Base-by-base conservation (phyloP, 2,329 filamentous ascomycete species). In the Colletotrichum paranaense region DNA sequence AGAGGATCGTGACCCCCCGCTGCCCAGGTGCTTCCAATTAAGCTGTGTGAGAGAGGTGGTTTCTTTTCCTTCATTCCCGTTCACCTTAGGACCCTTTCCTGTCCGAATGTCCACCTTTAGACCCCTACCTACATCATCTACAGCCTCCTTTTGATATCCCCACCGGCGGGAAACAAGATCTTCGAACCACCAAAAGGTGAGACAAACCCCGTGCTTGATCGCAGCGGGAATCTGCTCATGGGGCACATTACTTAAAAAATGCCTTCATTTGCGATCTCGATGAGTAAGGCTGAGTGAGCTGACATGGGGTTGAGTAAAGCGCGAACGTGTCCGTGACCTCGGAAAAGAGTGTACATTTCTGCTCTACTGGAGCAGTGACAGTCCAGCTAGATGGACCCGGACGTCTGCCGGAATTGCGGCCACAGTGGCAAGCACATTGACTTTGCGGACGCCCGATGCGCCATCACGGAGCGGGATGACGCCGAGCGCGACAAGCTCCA, bases 401-500 rank as follows among this genome's bases (percentile, higher is more conserved):
- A 70, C 8, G 70, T 68, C 30, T 73, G 70, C 55, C 70, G 70
- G 24, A 73, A 73, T 60, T 73, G 70, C 59, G 70, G 70, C 67
- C 66, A 70, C 67, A 59, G 52, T 52, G 70, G 70, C 66, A 73
- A 73, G 24, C 70, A 73, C 60, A 60, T 64, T 42, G 52, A 24
- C 55, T 73, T 73, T 67, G 38, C 26, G n/a, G 70, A 73, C 66
- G 55, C 52, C 59, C 70, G 70, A 5, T 73, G 70, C 70, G 70
- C 70, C 14, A 73, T 73, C 70, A 68, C 62, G 59, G 70, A 73
- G 60, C 70, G 70, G 42, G 70, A 73, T 28, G 70, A 73, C 60
- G 70, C 70, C 30, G 70, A 73, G 70, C 70, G 70, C 60, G 70
- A 73, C 67, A 73, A 73, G 35, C 32, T 73, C 0, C 70, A 73